Evolutionary conservation across 1,284 basidiomycete genomes (phyloP), one percentile per base, ranked within the genome.

Genomic region (Fomitopsis pinicola): DNA sequence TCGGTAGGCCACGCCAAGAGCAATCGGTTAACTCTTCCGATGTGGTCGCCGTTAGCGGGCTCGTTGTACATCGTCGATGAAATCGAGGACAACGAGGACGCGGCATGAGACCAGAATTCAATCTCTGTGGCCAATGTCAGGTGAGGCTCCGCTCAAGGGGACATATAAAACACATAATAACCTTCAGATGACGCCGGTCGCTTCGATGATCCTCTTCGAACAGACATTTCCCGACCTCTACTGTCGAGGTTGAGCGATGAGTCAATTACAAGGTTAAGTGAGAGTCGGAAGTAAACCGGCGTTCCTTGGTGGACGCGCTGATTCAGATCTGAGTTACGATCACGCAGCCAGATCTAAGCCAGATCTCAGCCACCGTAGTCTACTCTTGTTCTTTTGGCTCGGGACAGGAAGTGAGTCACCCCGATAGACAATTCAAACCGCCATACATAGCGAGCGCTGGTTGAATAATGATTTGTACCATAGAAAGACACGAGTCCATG

Each of bases 1-100:
- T 91, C 87, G 26, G 79, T 73, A 6, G 88, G 88, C 88, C 89
- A 91, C 42, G 80, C 80, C 57, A 80, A 78, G 64, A 91, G 85
- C 59, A 89, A 71, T 66, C 88, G 80, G 71, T 92, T 91, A 28
- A 89, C 86, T 54, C 87, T 82, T 38, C 82, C 82, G 59, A 91
- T 83, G 1, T 83, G 84, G 45, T 91, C 88, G 59, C 75, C 68
- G 33, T 80, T 82, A 12, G 75, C 71, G 38, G 79, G 73, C 67
- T 77, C 83, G 15, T 80, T 73, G 69, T 83, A 86, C 63, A 84
- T 77, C 60, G 75, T 76, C 10, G 85, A 82, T 42, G 85, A 82
- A 42, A 91, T 76, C 19, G 76, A 73, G 62, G 76, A 79, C 61
- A 91, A 71, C 42, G 85, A 83, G 59, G 78, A 74, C 44, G 82